A percentile compares a stretch with the other conserved stretches of the same genome.
Conservation (phyloP, 2,329 filamentous ascomycete genomes). For the Aspergillus costaricaensis region DNA sequence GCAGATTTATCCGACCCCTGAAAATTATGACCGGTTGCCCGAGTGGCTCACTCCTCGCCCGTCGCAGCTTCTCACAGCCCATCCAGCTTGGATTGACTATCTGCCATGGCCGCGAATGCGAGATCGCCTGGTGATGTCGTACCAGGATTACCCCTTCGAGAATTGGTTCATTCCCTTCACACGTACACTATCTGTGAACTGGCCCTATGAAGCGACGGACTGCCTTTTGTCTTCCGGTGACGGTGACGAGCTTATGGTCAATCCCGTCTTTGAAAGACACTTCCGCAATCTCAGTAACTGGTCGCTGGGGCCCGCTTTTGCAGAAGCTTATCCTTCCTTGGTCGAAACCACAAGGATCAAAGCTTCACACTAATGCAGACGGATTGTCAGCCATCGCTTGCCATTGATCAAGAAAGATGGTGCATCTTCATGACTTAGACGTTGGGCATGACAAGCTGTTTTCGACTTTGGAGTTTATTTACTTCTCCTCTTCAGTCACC, state of each 20-base stretch:
- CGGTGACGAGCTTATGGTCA: conserved; percentile 71
- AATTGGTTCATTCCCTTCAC: conserved; percentile 84
- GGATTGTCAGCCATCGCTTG: not conserved
- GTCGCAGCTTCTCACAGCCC: conserved; percentile 65
- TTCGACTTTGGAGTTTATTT: not conserved
- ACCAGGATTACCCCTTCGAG: conserved; percentile 67
- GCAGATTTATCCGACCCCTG: conserved; percentile 75
- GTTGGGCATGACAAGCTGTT: not conserved
- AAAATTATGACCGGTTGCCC: conserved; percentile 78
- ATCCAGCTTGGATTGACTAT: conserved; percentile 82
- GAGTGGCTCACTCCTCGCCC: conserved; percentile 69
- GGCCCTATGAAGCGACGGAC: conserved; percentile 77
- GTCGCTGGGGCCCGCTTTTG: conserved; percentile 72
- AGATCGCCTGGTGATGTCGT: conserved; percentile 60
- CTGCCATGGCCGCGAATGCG: conserved; percentile 78
- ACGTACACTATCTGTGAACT: conserved; percentile 73
- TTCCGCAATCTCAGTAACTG: conserved; percentile 75
- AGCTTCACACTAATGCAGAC: conserved; percentile 10
- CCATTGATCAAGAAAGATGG: not conserved
- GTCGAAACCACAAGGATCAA: conserved; percentile 44
- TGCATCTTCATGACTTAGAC: not conserved
- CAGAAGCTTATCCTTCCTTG: conserved; percentile 63
- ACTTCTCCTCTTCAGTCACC: not conserved
- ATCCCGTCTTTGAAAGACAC: conserved; percentile 83
- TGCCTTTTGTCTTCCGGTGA: conserved; percentile 60